Evolutionary conservation across 2,329 filamentous ascomycete genomes (phyloP).

Genomic region (Fusarium poae): DNA sequence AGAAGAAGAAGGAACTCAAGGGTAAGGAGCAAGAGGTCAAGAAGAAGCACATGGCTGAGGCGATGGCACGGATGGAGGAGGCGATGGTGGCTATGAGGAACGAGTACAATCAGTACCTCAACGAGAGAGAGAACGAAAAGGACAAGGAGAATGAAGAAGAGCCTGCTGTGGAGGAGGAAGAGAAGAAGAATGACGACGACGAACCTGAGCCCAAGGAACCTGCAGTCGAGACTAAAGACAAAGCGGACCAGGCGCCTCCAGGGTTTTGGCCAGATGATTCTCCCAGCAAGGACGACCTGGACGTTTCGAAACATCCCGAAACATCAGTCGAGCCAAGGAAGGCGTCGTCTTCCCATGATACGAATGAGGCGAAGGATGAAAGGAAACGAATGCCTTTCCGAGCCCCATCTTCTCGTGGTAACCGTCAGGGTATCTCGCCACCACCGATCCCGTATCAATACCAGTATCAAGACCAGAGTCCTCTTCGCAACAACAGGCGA

Average conservation of each 20-base stretch:
- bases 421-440: neutral
- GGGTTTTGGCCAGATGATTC: constrained; percentile 44
- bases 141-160: constrained; percentile 22
- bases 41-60: constrained; percentile 44
- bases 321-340: constrained; percentile 8
- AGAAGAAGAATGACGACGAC: constrained; percentile 28
- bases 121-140: constrained; percentile 32
- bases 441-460: neutral
- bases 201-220: constrained; percentile 20
- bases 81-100: constrained; percentile 46
- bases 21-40: constrained; percentile 47
- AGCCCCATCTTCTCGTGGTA: neutral
- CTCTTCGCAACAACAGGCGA: constrained; percentile 5
- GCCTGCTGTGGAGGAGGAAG: neutral
- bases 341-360: constrained; percentile 16
- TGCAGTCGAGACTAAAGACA: constrained; percentile 20
- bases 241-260: constrained; percentile 27
- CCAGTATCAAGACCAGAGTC: constrained; percentile 1
- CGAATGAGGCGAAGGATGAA: constrained; percentile 20
- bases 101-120: constrained; percentile 38
- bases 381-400: constrained; percentile 15
- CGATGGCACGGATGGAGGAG: constrained; percentile 46
- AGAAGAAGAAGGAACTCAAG: constrained; percentile 47
- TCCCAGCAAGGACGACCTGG: constrained; percentile 38
- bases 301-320: constrained; percentile 18